Percentiles rank a stretch among this genome's conserved stretches.
These are phyloP conservation scores for Salvia miltiorrhiza DNA, from an alignment of 257 asterid genomes.

Conservation along the genomic window DNA sequence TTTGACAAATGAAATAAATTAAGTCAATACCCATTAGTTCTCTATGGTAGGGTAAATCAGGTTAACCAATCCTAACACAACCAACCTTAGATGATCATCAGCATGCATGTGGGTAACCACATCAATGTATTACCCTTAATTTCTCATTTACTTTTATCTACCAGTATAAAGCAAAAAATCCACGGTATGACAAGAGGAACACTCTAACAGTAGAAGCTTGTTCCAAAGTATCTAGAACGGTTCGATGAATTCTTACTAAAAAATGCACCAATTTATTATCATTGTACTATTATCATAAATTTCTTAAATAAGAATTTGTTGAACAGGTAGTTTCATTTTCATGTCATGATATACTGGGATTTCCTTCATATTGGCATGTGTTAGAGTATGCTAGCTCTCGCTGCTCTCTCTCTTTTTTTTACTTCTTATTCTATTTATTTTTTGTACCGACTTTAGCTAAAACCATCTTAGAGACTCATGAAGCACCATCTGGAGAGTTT, in stretches of 20 bases:
- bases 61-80: background rate
- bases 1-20: background rate
- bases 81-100: background rate
- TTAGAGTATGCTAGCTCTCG: background rate
- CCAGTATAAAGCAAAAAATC: background rate
- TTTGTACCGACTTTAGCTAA: background rate
- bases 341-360: background rate
- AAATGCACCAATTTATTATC: background rate
- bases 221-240: background rate
- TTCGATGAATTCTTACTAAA: background rate
- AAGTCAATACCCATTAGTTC: background rate
- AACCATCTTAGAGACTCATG: background rate
- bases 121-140: too few species aligned
- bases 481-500: background rate
- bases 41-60: too few species aligned
- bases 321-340: background rate
- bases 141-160: background rate
- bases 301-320: background rate
- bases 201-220: background rate
- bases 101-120: background rate
- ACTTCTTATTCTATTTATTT: background rate
- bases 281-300: background rate
- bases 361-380: background rate
- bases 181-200: background rate
- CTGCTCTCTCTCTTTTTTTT: too few species aligned